A percentile compares a stretch with the other conserved stretches of the same genome.
These are phyloP conservation scores for Trichoderma asperelloides DNA, from an alignment of 495 filamentous ascomycete genomes.

Conservation along the genomic window DNA sequence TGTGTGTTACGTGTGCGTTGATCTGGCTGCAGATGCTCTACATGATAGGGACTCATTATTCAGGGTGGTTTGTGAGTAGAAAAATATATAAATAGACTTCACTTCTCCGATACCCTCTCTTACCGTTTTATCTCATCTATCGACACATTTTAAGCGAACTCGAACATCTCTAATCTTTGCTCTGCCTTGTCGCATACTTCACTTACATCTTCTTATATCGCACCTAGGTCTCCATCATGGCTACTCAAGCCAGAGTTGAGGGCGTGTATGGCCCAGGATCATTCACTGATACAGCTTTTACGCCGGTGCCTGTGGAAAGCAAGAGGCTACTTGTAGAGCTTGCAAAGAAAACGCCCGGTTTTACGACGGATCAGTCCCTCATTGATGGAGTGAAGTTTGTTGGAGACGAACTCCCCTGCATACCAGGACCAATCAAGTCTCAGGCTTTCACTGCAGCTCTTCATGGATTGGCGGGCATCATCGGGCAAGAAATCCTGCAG, in stretches of 20 bases:
- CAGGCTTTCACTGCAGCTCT: slow-evolving; percentile 20
- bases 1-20: too few species aligned
- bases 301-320: background rate
- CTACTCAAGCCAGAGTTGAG: background rate
- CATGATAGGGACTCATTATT: too few species aligned
- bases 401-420: slow-evolving; percentile 18
- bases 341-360: background rate
- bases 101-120: too few species aligned
- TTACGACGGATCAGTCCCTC: background rate
- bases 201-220: background rate
- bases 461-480: slow-evolving; percentile 22
- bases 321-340: background rate
- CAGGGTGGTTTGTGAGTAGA: too few species aligned
- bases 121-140: too few species aligned
- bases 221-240: background rate
- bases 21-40: too few species aligned
- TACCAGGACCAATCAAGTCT: slow-evolving; percentile 24
- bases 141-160: too few species aligned
- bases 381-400: background rate
- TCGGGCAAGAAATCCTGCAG: slow-evolving; percentile 22
- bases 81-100: too few species aligned
- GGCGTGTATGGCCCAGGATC: background rate
- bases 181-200: too few species aligned
- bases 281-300: background rate
- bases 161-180: too few species aligned